Evolutionary conservation across 176 grass and related monocot species (phyloP), one percentile per base, ranked within the genome.

Genomic region (Carex cristatella): DNA sequence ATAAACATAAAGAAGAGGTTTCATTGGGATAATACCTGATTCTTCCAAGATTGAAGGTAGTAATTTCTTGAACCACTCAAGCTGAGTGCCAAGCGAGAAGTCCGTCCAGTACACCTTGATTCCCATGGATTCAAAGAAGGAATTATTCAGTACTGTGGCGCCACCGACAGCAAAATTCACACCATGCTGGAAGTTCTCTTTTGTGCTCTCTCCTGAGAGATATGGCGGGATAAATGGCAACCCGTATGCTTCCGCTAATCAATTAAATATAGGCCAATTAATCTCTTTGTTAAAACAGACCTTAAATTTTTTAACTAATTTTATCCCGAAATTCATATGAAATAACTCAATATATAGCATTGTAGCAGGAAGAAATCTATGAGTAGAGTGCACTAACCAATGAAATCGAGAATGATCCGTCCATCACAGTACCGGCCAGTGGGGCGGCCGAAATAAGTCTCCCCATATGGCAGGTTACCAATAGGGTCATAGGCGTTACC

Each of bases 141-240:
- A 82, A 30, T 63, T 75, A 48, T 66, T 83, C 58, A 98, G 76
- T 55, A 93, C 95, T 23, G 88, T 98, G 46, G 91, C 96, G 18
- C 96, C 96, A 55, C 85, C 93, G 4, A 95, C 91, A 0, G 96
- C 96, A 54, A 98, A 98, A 89, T 98, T 98, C 48, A 84, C 93
- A 11, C 96, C 95, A 59, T 81, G 58, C 16, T 61, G 85, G 86
- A 98, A 92, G 40, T 87, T 91, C 64, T 87, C 78, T 5, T 40
- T 40, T 1, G 64, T 85, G 33, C 18, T 85, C 12, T 67, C 13
- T n/a, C 85, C 91, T 49, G 89, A 87, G 7, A 89, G 75, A 82
- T 94, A 98, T 44, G 93, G 86, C 76, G 42, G 61, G 35, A 84
- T 54, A 3, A 73, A 81, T 49, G 84, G 84, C 61, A 89, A 77